Conservation (phyloP, 2,329 filamentous ascomycete species). For the Ramularia endophylla region DNA sequence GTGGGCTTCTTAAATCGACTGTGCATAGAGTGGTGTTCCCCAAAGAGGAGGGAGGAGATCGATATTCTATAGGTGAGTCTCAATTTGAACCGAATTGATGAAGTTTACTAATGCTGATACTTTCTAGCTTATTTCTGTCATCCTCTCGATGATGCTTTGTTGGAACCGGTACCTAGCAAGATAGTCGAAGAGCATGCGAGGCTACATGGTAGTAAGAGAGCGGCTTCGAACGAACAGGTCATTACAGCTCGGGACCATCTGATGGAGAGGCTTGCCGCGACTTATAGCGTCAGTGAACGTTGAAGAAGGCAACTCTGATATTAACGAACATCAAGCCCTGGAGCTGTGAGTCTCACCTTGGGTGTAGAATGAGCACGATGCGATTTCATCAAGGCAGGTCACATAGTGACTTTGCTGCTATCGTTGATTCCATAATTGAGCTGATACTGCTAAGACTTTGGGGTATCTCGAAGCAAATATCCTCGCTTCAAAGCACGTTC, state of each 20-base stretch:
- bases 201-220: constrained; percentile 25
- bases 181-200: constrained; percentile 39
- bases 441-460: no score
- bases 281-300: constrained; percentile 51
- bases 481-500: no score
- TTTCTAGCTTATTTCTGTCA: constrained; percentile 57
- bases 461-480: no score
- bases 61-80: constrained; percentile 9
- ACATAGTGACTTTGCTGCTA: no score
- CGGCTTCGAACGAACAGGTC: constrained; percentile 34
- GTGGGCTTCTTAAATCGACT: constrained; percentile 77
- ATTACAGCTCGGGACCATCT: constrained; percentile 57
- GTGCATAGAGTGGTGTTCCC: constrained; percentile 82
- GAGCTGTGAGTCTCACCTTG: no score
- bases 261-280: constrained; percentile 51
- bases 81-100: constrained; percentile 24
- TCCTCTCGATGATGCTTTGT: constrained; percentile 48
- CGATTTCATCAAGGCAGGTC: no score
- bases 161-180: constrained; percentile 51
- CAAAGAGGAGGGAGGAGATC: constrained; percentile 25
- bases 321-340: no score
- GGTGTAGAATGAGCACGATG: no score
- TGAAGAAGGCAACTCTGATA: no score
- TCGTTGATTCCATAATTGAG: no score
- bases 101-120: constrained; percentile 48